Evolutionary conservation across 2,329 filamentous ascomycete species (phyloP).

Genomic region (Cladosporium velox): DNA sequence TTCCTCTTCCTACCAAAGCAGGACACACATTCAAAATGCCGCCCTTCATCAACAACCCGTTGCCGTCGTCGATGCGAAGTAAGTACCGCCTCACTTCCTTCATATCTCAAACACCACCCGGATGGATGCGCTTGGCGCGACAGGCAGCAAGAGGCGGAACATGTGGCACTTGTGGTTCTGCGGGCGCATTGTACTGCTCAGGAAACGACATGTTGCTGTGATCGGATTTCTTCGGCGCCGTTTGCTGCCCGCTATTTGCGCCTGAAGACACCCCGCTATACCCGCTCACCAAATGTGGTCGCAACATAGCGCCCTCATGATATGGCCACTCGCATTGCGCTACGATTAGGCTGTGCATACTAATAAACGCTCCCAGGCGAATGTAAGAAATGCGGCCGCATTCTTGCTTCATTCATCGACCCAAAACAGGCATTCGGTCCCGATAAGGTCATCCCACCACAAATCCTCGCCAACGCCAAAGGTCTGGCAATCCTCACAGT

Average conservation of each 20-base stretch:
- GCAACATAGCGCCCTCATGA: background rate
- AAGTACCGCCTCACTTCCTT: slow-evolving; percentile 33
- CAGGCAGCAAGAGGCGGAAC: background rate
- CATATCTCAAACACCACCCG: background rate
- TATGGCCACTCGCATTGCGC: background rate
- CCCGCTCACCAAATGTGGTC: background rate
- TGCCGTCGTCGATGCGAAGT: slow-evolving; percentile 57
- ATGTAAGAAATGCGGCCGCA: slow-evolving; percentile 96
- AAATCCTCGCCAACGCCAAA: slow-evolving; percentile 88
- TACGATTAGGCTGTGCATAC: background rate
- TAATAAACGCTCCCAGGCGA: slow-evolving; percentile 65
- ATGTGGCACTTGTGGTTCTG: background rate
- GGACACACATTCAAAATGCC: slow-evolving; percentile 40
- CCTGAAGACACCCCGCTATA: slow-evolving; percentile 6
- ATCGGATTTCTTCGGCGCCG: background rate
- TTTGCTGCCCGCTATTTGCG: slow-evolving; percentile 2
- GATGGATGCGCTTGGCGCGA: background rate
- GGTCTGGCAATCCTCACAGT: slow-evolving; percentile 84
- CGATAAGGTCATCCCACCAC: slow-evolving; percentile 94
- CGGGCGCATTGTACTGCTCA: background rate
- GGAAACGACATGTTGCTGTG: background rate
- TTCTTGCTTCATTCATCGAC: slow-evolving; percentile 91
- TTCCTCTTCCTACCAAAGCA: background rate
- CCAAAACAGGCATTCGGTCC: slow-evolving; percentile 90
- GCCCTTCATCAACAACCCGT: slow-evolving; percentile 55